These are phyloP conservation scores for Termitomyces sp. DNA, from an alignment of 768 basidiomycete species.

Conservation along the genomic window DNA sequence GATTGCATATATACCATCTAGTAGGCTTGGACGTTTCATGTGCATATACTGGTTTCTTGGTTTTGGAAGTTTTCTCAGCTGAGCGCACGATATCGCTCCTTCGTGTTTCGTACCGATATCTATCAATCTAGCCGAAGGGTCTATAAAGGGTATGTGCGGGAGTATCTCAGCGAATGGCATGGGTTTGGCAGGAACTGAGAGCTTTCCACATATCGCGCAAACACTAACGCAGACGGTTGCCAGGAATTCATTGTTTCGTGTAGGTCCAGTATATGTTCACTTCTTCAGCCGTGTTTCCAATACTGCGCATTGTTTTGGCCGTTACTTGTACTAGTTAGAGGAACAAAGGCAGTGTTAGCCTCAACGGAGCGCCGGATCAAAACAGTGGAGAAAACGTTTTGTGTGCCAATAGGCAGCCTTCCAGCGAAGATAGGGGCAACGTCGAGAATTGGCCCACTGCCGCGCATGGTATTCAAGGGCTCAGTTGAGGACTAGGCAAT, in stretches of 20 bases:
- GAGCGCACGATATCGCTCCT: background rate
- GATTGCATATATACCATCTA: background rate
- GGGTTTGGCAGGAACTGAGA: background rate
- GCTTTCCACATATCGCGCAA: background rate
- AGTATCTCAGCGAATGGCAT: background rate
- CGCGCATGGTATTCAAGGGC: background rate
- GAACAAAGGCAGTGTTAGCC: background rate
- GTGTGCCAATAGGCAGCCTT: background rate
- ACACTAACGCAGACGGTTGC: background rate
- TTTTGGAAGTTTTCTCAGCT: background rate
- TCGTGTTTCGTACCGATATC: background rate
- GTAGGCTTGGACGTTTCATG: constrained; percentile 1
- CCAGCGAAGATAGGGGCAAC: background rate
- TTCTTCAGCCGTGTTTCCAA: background rate
- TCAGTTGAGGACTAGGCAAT: constrained; percentile 1
- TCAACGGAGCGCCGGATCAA: background rate
- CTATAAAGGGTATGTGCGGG: background rate
- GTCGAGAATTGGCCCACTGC: background rate
- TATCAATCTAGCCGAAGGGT: background rate
- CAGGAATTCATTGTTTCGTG: background rate
- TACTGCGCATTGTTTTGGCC: background rate
- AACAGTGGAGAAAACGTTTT: background rate
- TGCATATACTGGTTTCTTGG: background rate
- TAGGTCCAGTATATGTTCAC: background rate
- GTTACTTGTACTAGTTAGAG: background rate